Conservation (phyloP, 345 rosid species). For the Capsella bursapastoris region DNA sequence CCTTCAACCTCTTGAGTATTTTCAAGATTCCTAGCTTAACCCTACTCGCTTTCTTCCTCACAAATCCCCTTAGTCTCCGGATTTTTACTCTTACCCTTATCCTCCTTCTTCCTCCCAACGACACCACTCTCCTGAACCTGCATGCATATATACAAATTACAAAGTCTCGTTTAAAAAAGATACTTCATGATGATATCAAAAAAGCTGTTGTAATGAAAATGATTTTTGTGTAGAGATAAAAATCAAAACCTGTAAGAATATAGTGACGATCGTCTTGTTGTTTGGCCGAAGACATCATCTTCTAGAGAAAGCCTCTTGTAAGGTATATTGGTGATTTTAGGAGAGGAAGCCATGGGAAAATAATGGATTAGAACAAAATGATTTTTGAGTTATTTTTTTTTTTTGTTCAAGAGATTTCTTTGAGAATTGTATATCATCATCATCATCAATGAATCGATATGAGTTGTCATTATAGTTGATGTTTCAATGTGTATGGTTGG, state of each 20-base stretch:
- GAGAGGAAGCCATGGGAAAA: constrained; percentile 38
- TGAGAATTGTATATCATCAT: constrained; percentile 13
- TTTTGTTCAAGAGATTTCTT: constrained; percentile 9
- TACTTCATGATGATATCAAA: constrained; percentile 21
- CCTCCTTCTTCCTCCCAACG: constrained; percentile 52
- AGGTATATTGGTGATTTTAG: constrained; percentile 27
- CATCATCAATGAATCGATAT: constrained; percentile 9
- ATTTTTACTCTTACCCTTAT: constrained; percentile 52
- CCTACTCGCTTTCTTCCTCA: constrained; percentile 48
- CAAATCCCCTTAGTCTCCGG: constrained; percentile 48
- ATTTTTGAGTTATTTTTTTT: not conserved
- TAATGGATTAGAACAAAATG: not conserved
- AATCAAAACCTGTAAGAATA: constrained; percentile 35
- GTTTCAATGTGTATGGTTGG: constrained; percentile 37
- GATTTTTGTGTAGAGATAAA: not conserved
- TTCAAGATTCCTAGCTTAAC: constrained; percentile 49
- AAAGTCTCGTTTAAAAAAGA: constrained; percentile 13
- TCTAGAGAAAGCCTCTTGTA: constrained; percentile 29
- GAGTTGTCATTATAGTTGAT: constrained; percentile 40
- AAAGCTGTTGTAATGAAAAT: not conserved
- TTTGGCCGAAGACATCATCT: constrained; percentile 39
- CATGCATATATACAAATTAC: not conserved
- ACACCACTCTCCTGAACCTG: constrained; percentile 51
- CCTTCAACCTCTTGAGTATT: constrained; percentile 63
- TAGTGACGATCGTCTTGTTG: constrained; percentile 28